Evolutionary conservation across 345 rosid genomes (phyloP), one percentile per base, ranked within the genome.

Genomic region (Syzygium jambos): DNA sequence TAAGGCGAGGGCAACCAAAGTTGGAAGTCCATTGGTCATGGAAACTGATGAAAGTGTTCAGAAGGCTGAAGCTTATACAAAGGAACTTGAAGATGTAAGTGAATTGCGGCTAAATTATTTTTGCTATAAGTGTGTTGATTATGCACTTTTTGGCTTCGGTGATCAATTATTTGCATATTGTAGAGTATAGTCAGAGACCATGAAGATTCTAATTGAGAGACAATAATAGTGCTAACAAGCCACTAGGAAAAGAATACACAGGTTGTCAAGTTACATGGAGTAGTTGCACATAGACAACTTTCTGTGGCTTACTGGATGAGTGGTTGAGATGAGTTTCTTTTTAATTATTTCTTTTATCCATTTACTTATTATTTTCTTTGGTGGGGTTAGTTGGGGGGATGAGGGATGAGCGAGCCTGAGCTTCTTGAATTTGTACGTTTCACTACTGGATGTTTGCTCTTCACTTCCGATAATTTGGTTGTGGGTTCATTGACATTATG

Each of bases 71-170:
- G 97, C 94, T 87, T 98, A 92, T 88, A 87, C 92, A 63, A 98
- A 92, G 90, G 94, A 94, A 91, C 98, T 98, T 86, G 99, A 96
- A 46, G 93, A 92, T 91, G 99, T 95, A 91, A 94, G 96, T 91
- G 84, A 77, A 86, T 43, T 65, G 25, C 2, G 1, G 11, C 16
- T 68, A 29, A n/a, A n/a, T 73, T 52, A 30, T 29, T 27, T 77
- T 63, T 0, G 1, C 38, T 5, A 51, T 84, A 22, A 53, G 34
- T 63, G 49, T n/a, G 21, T 85, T 77, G 49, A 46, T 59, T 43
- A 84, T 27, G 63, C 30, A 56, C 38, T 34, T 9, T 63, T 34
- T 56, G 49, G n/a, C 27, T 51, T 86, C 52, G 53, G 14, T 0
- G 16, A 30, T 85, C 13, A 13, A 17, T 61, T 68, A 14, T 1